Evolutionary conservation across 805 yeast genomes (phyloP).

Genomic region (Lachancea sp.): DNA sequence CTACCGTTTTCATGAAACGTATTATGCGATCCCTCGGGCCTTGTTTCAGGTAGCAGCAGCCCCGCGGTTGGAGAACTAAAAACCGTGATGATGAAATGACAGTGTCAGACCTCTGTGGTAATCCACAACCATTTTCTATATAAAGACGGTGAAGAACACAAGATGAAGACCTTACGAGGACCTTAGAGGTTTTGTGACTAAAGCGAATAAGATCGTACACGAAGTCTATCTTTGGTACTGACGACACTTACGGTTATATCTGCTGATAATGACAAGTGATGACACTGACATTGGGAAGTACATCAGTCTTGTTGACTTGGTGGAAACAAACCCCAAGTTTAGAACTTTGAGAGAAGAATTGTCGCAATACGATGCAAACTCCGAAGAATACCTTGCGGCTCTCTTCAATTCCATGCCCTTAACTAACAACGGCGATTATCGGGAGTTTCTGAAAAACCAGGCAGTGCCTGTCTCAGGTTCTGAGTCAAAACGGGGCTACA

Average conservation of each 20-base stretch:
- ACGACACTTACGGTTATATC: too few relatives aligned
- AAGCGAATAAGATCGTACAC: too few relatives aligned
- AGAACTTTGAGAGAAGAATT: conserved; percentile 15
- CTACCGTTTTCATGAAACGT: too few relatives aligned
- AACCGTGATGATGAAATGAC: not conserved
- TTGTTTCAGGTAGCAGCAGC: not conserved
- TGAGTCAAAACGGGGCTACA: conserved; percentile 37
- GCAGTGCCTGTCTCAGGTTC: conserved; percentile 35
- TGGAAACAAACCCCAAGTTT: conserved; percentile 22
- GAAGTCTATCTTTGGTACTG: too few relatives aligned
- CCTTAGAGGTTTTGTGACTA: too few relatives aligned
- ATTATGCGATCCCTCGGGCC: not conserved
- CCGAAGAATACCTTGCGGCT: conserved; percentile 25
- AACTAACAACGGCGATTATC: conserved; percentile 22
- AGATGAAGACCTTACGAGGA: too few relatives aligned
- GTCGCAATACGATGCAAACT: conserved; percentile 17
- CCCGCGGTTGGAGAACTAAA: not conserved
- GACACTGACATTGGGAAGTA: not conserved
- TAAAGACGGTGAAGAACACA: too few relatives aligned
- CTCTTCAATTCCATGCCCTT: conserved; percentile 22
- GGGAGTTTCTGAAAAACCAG: conserved; percentile 26
- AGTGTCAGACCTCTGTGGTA: too few relatives aligned
- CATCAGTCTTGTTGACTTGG: conserved; percentile 23
- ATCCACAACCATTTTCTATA: too few relatives aligned
- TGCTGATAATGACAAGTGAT: not conserved